These are phyloP conservation scores for Macrotyloma uniflorum DNA, from an alignment of 306 rosid genomes.

Conservation along the genomic window DNA sequence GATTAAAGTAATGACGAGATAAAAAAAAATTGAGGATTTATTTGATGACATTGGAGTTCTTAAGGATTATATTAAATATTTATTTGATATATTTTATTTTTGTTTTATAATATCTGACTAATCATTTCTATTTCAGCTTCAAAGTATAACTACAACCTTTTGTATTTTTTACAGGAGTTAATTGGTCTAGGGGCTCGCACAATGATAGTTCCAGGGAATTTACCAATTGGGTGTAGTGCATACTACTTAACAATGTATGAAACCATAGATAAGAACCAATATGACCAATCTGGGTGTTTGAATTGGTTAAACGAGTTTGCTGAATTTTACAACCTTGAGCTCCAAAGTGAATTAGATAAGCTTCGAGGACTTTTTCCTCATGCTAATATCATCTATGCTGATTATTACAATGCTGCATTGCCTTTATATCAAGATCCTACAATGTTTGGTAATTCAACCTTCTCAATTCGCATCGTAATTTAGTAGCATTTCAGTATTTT, in stretches of 20 bases:
- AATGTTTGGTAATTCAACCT: constrained; percentile 41
- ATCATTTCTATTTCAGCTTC: background rate
- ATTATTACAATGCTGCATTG: constrained; percentile 49
- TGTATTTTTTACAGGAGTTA: constrained; percentile 45
- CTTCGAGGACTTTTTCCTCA: constrained; percentile 43
- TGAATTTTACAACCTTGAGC: constrained; percentile 47
- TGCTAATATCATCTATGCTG: constrained; percentile 49
- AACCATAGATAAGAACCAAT: constrained; percentile 34
- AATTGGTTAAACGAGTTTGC: constrained; percentile 51
- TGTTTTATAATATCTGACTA: too few species aligned
- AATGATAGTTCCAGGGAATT: constrained; percentile 56
- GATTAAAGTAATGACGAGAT: too few species aligned
- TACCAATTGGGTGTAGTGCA: constrained; percentile 51
- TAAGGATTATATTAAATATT: too few species aligned
- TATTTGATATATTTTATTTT: too few species aligned
- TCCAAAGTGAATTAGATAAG: constrained; percentile 35
- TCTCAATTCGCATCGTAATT: background rate
- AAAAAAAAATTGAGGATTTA: too few species aligned
- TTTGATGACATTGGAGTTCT: too few species aligned
- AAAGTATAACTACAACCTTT: background rate
- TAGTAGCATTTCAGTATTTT: too few species aligned
- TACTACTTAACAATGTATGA: constrained; percentile 35
- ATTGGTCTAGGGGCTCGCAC: constrained; percentile 52
- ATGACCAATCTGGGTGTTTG: constrained; percentile 53
- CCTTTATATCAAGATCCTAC: constrained; percentile 38